Base-by-base conservation (phyloP, 331 rosid species). In the Malus hybrid region DNA sequence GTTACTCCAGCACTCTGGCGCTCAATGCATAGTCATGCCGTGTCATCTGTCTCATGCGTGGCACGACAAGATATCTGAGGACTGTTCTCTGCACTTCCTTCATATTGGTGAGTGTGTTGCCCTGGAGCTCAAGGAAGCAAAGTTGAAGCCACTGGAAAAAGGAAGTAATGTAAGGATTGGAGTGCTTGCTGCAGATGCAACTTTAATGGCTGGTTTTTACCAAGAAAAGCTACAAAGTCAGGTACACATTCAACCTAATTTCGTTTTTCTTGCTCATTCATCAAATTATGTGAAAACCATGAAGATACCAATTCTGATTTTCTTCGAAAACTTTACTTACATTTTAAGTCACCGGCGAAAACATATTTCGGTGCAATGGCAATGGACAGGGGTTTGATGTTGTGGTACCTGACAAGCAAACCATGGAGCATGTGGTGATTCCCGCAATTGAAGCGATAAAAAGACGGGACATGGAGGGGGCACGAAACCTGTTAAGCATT, bases 301-400 rank as follows among this genome's bases (percentile, higher is more conserved):
- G 48, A 10, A 42, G 14, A 10, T 1, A 10, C 14, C 48, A 1
- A 42, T 42, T 42, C 48, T 14, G 48, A 42, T 42, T 42, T 42
- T 42, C 48, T 42, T 42, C 48, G 48, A 42, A 42, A 42, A 10
- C 48, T 10, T 10, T 42, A 42, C 48, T 42, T 10, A 10, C 13
- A 10, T 42, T 42, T 42, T 10, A 42, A 62, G 66, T 62, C 33
- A 27, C 66, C 18, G 12, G 66, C 19, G 8, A 28, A 62, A 62
- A 7, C 36, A 10, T 28, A 12, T 27, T 62, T 6, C 12, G n/a
- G 65, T 29, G 56, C 6, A 33, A 82, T 57, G 54, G 31, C 32
- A 24, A 77, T 57, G 42, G 59, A 81, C 87, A 92, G 98, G 98
- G 96, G 12, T 93, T 93, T 86, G 95, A 90, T 81, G 93, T 86